A percentile compares a stretch with the other conserved stretches of the same genome.
Evolutionary conservation across 208 protist species (phyloP).

Genomic region (Ichthyophonus hoferi): DNA sequence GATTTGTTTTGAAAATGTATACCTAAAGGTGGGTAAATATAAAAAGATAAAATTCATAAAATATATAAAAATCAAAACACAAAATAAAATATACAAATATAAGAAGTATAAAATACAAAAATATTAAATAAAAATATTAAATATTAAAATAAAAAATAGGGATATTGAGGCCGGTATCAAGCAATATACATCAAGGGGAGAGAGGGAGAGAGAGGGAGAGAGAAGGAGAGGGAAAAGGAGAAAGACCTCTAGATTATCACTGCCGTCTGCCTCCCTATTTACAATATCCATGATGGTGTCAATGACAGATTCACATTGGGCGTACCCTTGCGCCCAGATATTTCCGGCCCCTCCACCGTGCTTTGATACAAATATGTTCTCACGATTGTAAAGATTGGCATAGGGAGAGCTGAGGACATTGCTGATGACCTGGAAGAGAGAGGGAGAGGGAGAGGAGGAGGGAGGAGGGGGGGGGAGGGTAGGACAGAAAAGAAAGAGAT

Average conservation of each 20-base stretch:
- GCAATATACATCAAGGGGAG: neutral
- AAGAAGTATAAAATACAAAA: no score
- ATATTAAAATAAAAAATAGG: no score
- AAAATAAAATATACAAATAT: no score
- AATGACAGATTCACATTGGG: slow-evolving; percentile 74
- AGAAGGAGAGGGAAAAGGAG: neutral
- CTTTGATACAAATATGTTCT: slow-evolving; percentile 94
- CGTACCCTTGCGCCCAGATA: slow-evolving; percentile 88
- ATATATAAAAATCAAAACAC: no score
- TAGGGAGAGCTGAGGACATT: slow-evolving; percentile 80
- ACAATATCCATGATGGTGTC: slow-evolving; percentile 97
- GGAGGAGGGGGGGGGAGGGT: neutral
- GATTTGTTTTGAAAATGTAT: no score
- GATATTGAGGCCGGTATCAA: no score
- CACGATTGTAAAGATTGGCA: slow-evolving; percentile 94
- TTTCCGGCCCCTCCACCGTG: slow-evolving; percentile 97
- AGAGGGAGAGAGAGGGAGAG: neutral
- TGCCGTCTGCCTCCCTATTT: slow-evolving; percentile 97
- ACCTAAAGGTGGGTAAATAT: no score
- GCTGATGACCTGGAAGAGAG: slow-evolving; percentile 75
- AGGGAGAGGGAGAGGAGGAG: neutral
- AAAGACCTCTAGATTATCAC: slow-evolving; percentile 89
- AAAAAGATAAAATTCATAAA: no score
- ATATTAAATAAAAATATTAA: no score
- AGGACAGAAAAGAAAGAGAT: neutral